Percentiles rank a stretch among this genome's conserved stretches.
Conservation (phyloP, 371 early-diverging fungal genomes). For the Nematocida displodere region DNA sequence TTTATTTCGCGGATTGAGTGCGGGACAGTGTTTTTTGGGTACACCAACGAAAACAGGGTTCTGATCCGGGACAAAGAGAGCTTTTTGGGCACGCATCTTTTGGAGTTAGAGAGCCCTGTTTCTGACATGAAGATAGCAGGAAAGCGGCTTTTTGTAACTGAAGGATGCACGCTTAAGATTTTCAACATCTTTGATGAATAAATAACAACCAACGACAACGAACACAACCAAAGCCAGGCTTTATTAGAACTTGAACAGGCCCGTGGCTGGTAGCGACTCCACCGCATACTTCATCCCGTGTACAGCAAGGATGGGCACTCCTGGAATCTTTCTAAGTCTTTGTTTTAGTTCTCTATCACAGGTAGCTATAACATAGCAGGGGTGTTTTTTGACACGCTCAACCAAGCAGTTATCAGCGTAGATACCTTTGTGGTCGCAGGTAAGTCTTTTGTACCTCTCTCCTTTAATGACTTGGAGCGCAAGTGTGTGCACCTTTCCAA, state of each 20-base stretch:
- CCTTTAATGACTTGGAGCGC: conserved; percentile 68
- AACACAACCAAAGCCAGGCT: too few species aligned
- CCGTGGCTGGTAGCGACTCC: conserved; percentile 76
- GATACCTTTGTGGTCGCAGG: conserved; percentile 94
- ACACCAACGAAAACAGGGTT: conserved; percentile 32
- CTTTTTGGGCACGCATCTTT: conserved; percentile 36
- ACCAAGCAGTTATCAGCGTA: conserved; percentile 99
- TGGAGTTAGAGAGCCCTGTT: conserved; percentile 13
- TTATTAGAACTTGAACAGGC: conserved; percentile 40
- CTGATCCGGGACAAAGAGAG: conserved; percentile 38
- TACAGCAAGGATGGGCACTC: conserved; percentile 98
- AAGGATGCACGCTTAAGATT: conserved; percentile 17
- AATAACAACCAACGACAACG: neutral
- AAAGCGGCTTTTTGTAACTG: conserved; percentile 39
- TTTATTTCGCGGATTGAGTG: conserved; percentile 49
- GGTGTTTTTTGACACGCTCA: conserved; percentile 82
- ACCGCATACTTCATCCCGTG: conserved; percentile 79
- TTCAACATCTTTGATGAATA: conserved; percentile 50
- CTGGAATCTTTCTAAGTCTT: conserved; percentile 89
- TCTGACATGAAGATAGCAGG: conserved; percentile 48
- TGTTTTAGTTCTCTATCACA: conserved; percentile 94
- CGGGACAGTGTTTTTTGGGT: conserved; percentile 49
- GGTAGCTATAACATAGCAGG: conserved; percentile 97
- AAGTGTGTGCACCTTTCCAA: conserved; percentile 88
- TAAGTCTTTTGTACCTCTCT: conserved; percentile 72